Evolutionary conservation across 2,329 filamentous ascomycete genomes (phyloP), one percentile per base, ranked within the genome.

Genomic region (Cadophora malorum): DNA sequence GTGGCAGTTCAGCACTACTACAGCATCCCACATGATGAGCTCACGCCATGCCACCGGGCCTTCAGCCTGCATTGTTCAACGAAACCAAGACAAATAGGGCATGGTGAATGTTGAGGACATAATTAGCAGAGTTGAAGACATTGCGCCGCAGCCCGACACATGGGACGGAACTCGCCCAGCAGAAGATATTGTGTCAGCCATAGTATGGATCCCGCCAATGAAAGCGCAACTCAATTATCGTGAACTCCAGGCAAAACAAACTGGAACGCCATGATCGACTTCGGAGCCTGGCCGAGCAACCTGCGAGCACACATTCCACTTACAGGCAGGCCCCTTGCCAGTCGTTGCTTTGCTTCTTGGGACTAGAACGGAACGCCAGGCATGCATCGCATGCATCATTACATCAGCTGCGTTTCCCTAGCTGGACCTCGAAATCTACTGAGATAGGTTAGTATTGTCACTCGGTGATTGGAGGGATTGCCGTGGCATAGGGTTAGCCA

Each of bases 1-100:
- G 35, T 59, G 35, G 56, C 56, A 45, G 35, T 41, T 45, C 56
- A 59, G 56, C 56, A 59, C 56, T 45, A 59, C 33, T 21, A 45
- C 41, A 1, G 41, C 6, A 45, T 12, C 41, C 41, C 41, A 45
- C 41, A 45, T 19, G 16, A 45, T 6, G 41, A 45, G 4, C 41
- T 45, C 41, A 45, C 41, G 41, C 41, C 41, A 45, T 19, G 35
- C 35, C 35, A 38, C 9, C 28, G 35, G 2, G 9, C 14, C 35
- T 38, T 38, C 4, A 45, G 41, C 41, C 41, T 14, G 12, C 10
- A 45, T 14, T 16, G 2, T 45, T 19, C 14, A 45, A 45, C 41
- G 41, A 45, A 35, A 16, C 33, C 8, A 23, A 21, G n/a, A 23
- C 33, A 16, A 14, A 14, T 9, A 10, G 19, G 16, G 31, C 35